Conservation (phyloP, 2,329 filamentous ascomycete genomes). For the Ascochyta pisi region DNA sequence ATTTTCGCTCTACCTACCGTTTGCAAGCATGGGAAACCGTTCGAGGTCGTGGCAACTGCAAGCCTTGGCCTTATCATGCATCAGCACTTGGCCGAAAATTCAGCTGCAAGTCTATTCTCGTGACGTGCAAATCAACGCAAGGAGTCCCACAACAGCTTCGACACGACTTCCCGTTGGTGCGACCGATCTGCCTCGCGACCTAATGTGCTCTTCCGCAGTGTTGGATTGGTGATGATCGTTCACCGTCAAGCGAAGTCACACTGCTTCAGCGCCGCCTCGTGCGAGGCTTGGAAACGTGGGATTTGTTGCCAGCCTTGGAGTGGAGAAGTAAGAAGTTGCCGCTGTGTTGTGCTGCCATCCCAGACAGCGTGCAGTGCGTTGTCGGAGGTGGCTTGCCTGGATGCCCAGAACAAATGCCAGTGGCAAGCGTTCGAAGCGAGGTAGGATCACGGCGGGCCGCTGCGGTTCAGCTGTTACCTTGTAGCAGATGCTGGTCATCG, state of each 20-base stretch:
- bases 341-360: background rate
- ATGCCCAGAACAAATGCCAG: background rate
- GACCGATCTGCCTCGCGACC: constrained; percentile 3
- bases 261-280: constrained; percentile 12
- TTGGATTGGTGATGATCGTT: background rate
- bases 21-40: background rate
- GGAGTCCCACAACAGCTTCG: background rate
- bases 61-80: constrained; percentile 9
- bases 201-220: background rate
- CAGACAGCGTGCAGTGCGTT: background rate
- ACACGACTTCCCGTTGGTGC: constrained; percentile 1
- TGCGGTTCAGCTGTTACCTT: constrained; percentile 1
- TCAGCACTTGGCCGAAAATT: constrained; percentile 12
- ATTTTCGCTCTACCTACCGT: background rate
- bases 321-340: background rate
- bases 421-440: constrained; percentile 7
- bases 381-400: constrained; percentile 1
- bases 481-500: background rate
- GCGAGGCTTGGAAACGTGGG: background rate
- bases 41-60: constrained; percentile 7
- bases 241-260: constrained; percentile 7
- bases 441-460: constrained; percentile 12
- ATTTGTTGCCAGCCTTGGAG: constrained; percentile 2
- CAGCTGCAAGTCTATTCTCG: constrained; percentile 10
- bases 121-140: constrained; percentile 3